Percentiles rank a stretch among this genome's conserved stretches.
phyloP scores from a whole-genome alignment of 1,139 yeast species.

The Hemisphaericaspora subhashii region DNA sequence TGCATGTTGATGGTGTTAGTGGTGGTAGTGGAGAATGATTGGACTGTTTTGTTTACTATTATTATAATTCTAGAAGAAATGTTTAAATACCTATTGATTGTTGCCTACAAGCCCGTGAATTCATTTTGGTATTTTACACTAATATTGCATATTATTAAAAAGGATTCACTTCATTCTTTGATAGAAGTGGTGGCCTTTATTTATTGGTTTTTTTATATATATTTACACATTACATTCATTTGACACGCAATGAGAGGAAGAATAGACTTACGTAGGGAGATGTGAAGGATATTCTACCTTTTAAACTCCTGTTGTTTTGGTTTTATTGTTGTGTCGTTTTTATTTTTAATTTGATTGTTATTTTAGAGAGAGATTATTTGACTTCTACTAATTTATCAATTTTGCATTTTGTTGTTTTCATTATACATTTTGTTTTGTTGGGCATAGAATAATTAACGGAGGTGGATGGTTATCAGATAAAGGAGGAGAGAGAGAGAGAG shows the following conservation, averaged over 20 bases:
- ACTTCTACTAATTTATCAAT: conserved; percentile 2
- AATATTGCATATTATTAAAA: neutral
- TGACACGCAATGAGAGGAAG: neutral
- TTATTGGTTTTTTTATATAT: neutral
- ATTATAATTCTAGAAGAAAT: conserved; percentile 1
- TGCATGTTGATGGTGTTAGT: neutral
- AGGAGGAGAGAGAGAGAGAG: neutral
- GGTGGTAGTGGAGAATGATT: neutral
- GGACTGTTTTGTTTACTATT: conserved; percentile 1
- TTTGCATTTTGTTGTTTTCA: conserved; percentile 1
- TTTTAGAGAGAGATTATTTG: neutral
- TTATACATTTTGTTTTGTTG: conserved; percentile 1
- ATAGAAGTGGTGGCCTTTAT: neutral
- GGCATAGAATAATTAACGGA: conserved; percentile 2
- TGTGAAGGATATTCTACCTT: too few relatives aligned
- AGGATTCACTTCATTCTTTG: neutral
- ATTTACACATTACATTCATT: neutral
- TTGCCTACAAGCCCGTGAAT: neutral
- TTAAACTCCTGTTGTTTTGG: too few relatives aligned
- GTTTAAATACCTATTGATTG: neutral
- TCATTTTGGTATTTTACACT: neutral
- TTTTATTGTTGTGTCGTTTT: neutral
- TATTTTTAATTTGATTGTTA: neutral
- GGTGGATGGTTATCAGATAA: neutral
- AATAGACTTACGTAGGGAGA: neutral